phyloP scores from a whole-genome alignment of 2,329 filamentous ascomycete species.

The Penicillium sp. region DNA sequence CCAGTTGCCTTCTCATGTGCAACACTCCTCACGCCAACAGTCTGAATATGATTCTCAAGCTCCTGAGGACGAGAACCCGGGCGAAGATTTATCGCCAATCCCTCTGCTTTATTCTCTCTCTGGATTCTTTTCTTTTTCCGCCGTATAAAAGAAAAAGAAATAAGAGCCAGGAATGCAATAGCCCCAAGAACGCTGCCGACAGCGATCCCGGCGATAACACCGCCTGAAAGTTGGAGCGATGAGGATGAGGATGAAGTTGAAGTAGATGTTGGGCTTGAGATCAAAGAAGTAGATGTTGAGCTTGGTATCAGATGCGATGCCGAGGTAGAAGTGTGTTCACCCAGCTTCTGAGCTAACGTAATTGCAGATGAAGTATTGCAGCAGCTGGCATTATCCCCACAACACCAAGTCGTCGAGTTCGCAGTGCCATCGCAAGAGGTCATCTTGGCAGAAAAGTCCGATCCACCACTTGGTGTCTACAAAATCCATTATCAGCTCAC shows the following conservation, averaged over 20 bases:
- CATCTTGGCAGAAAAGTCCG: background rate
- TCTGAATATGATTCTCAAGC: background rate
- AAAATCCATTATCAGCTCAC: background rate
- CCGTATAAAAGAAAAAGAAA: background rate
- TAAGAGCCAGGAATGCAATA: background rate
- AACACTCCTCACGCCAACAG: background rate
- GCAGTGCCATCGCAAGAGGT: background rate
- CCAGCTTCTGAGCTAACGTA: background rate
- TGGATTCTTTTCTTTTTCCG: background rate
- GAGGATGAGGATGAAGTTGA: background rate
- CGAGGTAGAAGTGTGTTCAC: background rate
- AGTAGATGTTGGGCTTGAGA: background rate
- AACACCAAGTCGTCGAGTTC: background rate
- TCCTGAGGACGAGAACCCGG: background rate
- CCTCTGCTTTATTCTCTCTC: background rate
- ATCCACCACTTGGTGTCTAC: background rate
- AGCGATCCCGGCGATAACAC: background rate
- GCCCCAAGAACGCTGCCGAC: background rate
- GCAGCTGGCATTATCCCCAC: background rate
- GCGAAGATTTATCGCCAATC: background rate
- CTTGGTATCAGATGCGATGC: background rate
- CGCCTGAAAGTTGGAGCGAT: background rate
- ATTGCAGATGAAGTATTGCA: background rate
- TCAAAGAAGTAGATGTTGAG: background rate
- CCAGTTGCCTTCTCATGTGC: background rate